Conservation (phyloP, 2,329 filamentous ascomycete genomes). For the Neopestalotiopsis sp. region DNA sequence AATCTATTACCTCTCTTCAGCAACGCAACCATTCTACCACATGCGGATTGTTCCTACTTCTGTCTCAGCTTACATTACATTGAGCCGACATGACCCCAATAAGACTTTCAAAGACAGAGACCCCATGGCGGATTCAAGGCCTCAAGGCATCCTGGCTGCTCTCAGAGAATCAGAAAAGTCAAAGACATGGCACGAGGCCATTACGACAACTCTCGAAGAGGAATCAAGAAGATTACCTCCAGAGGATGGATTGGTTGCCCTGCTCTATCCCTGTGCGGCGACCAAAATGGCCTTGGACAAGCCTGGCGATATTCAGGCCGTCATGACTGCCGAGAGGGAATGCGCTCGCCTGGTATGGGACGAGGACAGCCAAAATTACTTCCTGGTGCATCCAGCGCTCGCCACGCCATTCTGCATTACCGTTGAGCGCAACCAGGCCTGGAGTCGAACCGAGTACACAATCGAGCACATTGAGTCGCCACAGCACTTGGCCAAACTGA, state of each 20-base stretch:
- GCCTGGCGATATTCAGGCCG: slow-evolving; percentile 62
- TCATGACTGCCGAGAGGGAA: slow-evolving; percentile 70
- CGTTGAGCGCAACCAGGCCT: slow-evolving; percentile 62
- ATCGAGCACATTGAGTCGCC: slow-evolving; percentile 70
- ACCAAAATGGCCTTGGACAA: slow-evolving; percentile 67
- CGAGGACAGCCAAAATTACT: slow-evolving; percentile 63
- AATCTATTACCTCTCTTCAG: slow-evolving; percentile 69
- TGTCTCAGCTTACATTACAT: slow-evolving; percentile 64
- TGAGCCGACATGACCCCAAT: slow-evolving; percentile 65
- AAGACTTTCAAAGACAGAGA: slow-evolving; percentile 56
- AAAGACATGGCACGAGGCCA: slow-evolving; percentile 62
- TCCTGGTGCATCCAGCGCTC: slow-evolving; percentile 67
- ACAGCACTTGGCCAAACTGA: slow-evolving; percentile 64
- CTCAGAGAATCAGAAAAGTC: slow-evolving; percentile 40
- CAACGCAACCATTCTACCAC: slow-evolving; percentile 69
- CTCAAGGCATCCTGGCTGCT: slow-evolving; percentile 36
- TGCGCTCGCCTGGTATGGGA: slow-evolving; percentile 77
- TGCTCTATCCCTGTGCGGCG: slow-evolving; percentile 71
- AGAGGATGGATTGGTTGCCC: slow-evolving; percentile 68
- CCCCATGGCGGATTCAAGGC: slow-evolving; percentile 40
- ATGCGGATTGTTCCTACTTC: slow-evolving; percentile 69
- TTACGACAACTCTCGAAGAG: slow-evolving; percentile 64
- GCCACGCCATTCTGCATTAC: slow-evolving; percentile 68
- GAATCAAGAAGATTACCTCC: slow-evolving; percentile 58
- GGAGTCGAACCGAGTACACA: slow-evolving; percentile 67